These are phyloP conservation scores for Stemphylium beticola DNA, from an alignment of 2,329 filamentous ascomycete genomes.

Conservation along the genomic window DNA sequence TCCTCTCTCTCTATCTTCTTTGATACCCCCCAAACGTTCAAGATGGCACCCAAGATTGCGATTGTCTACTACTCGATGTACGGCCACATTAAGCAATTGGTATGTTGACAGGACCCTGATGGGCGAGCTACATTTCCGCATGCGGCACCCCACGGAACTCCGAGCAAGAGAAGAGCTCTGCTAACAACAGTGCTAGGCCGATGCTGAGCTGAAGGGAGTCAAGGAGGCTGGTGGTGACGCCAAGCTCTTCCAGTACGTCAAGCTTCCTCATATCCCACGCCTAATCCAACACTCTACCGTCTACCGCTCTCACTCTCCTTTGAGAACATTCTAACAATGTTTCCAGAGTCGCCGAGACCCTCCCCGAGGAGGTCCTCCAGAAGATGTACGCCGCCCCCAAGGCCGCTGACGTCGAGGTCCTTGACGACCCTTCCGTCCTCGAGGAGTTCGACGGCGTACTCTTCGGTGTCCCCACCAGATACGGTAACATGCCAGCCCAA, in stretches of 20 bases:
- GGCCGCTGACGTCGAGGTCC: constrained; percentile 65
- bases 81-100: constrained; percentile 43
- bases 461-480: constrained; percentile 92
- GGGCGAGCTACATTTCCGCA: neutral
- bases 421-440: constrained; percentile 67
- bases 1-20: constrained; percentile 3
- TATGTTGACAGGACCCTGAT: constrained; percentile 22
- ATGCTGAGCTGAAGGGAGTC: constrained; percentile 90
- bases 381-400: constrained; percentile 94
- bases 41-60: constrained; percentile 88
- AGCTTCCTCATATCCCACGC: neutral
- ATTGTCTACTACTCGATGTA: constrained; percentile 71
- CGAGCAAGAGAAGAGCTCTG: constrained; percentile 4
- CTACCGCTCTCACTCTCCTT: neutral
- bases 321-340: constrained; percentile 1
- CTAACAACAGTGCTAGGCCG: constrained; percentile 64
- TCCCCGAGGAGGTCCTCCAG: constrained; percentile 76
- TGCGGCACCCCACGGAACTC: neutral
- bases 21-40: constrained; percentile 27
- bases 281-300: neutral
- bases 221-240: constrained; percentile 82
- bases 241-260: constrained; percentile 78
- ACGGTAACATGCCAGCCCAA: constrained; percentile 96
- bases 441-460: constrained; percentile 86
- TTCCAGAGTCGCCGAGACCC: constrained; percentile 78